These are phyloP conservation scores for Harringtonia lauricola DNA, from an alignment of 2,329 filamentous ascomycete species.

Conservation along the genomic window DNA sequence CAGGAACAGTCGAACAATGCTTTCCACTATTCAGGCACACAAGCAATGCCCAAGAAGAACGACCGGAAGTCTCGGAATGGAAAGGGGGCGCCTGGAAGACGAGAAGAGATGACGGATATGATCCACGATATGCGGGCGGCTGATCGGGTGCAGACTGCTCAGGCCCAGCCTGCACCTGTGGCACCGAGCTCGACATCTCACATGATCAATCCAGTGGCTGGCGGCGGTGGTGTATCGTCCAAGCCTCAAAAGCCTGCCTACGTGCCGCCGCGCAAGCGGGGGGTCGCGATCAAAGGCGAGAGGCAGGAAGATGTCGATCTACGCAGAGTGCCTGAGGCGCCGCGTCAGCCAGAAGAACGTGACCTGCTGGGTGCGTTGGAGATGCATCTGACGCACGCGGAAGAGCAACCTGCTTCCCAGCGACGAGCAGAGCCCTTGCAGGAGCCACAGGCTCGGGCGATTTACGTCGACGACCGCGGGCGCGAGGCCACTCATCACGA, in stretches of 20 bases:
- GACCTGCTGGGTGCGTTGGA: slow-evolving; percentile 15
- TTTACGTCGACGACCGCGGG: slow-evolving; percentile 8
- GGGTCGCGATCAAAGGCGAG: not conserved
- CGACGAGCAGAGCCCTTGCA: not conserved
- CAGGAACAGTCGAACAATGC: too few species aligned
- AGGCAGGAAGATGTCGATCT: not conserved
- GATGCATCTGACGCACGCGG: slow-evolving; percentile 13
- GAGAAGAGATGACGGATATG: slow-evolving; percentile 18
- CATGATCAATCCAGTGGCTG: too few species aligned
- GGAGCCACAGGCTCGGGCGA: not conserved
- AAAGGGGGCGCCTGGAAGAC: too few species aligned
- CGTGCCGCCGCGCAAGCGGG: not conserved
- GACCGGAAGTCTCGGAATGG: too few species aligned
- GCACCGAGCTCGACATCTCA: too few species aligned
- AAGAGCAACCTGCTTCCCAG: not conserved
- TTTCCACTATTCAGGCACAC: too few species aligned
- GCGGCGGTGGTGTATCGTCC: too few species aligned
- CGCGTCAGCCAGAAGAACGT: not conserved
- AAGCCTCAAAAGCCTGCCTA: too few species aligned
- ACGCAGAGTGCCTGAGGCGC: not conserved
- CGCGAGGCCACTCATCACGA: slow-evolving; percentile 2
- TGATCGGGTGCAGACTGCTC: slow-evolving; percentile 15
- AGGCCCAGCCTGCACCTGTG: slow-evolving; percentile 18
- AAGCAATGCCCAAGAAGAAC: too few species aligned
- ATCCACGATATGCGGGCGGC: slow-evolving; percentile 23